Evolutionary conservation across 2,329 filamentous ascomycete genomes (phyloP).

Genomic region (Colletotrichum sp.): DNA sequence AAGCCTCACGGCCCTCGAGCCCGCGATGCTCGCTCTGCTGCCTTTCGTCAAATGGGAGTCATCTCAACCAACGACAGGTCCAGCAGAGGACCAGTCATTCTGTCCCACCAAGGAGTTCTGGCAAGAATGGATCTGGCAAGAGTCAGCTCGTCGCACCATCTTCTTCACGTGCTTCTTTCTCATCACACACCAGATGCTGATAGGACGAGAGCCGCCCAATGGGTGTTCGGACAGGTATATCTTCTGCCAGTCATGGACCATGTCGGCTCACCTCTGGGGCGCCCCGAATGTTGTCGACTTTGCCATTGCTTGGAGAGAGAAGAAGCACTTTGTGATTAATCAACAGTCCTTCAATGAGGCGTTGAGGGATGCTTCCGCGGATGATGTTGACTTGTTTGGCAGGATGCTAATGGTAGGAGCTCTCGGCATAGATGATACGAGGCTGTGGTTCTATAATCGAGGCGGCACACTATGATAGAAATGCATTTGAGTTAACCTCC

Average conservation of each 20-base stretch:
- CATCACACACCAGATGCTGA: constrained; percentile 39
- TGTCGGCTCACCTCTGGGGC: constrained; percentile 42
- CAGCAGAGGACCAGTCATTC: constrained; percentile 38
- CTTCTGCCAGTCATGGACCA: constrained; percentile 40
- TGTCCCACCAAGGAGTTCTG: constrained; percentile 50
- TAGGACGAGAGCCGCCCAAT: constrained; percentile 24
- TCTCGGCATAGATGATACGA: constrained; percentile 36
- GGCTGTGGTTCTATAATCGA: constrained; percentile 32
- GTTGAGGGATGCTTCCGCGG: constrained; percentile 39
- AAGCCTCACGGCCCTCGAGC: constrained; percentile 35
- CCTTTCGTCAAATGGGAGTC: constrained; percentile 34
- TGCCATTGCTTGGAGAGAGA: constrained; percentile 39
- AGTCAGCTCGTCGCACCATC: constrained; percentile 57
- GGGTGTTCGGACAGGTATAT: constrained; percentile 34
- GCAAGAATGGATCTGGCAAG: constrained; percentile 56
- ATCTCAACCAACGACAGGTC: constrained; percentile 8
- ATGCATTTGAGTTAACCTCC: not conserved
- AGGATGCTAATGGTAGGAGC: constrained; percentile 35
- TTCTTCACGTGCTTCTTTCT: constrained; percentile 52
- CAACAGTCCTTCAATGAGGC: constrained; percentile 30
- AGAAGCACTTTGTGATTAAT: constrained; percentile 38
- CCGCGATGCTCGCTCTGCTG: constrained; percentile 35
- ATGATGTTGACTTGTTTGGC: constrained; percentile 49
- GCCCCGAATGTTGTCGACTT: constrained; percentile 40
- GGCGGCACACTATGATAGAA: not conserved